A percentile compares a stretch with the other conserved stretches of the same genome.
These are phyloP conservation scores for Populus hybrid DNA, from an alignment of 441 rosid genomes.

Conservation along the genomic window DNA sequence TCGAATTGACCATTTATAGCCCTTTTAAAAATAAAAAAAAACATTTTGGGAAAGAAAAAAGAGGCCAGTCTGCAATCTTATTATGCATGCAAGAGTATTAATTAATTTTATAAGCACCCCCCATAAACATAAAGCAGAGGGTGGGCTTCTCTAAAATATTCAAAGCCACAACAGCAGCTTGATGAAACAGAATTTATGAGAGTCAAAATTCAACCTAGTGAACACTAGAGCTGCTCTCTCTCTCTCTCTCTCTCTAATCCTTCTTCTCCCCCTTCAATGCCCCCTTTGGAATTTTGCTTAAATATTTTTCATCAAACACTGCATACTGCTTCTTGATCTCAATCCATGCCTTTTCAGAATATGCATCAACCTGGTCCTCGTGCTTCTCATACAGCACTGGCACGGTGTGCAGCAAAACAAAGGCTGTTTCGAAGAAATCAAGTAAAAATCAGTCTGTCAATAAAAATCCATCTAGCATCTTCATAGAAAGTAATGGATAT, in stretches of 20 bases:
- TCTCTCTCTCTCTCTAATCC: slow-evolving; percentile 26
- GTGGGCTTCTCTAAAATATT: too few relatives aligned
- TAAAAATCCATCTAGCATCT: background rate
- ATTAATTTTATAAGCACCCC: too few relatives aligned
- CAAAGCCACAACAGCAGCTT: background rate
- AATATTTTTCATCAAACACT: slow-evolving; percentile 66
- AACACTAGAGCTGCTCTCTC: background rate
- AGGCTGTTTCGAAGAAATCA: slow-evolving; percentile 33
- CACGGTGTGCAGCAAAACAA: slow-evolving; percentile 69
- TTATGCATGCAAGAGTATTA: too few relatives aligned
- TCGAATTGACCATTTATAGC: background rate
- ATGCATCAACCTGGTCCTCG: slow-evolving; percentile 73
- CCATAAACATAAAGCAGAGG: too few relatives aligned
- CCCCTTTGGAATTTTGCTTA: slow-evolving; percentile 83
- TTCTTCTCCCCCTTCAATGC: slow-evolving; percentile 30
- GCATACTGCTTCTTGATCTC: slow-evolving; percentile 83
- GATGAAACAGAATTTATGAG: background rate
- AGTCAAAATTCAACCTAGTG: background rate
- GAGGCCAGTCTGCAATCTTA: background rate
- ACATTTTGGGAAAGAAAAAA: background rate
- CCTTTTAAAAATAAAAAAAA: too few relatives aligned
- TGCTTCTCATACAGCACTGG: slow-evolving; percentile 85
- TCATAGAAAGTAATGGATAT: background rate
- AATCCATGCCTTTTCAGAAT: slow-evolving; percentile 63
- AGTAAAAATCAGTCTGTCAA: background rate